Percentiles rank a stretch among this genome's conserved stretches.
phyloP scores from a whole-genome alignment of 108 stramenopile genomes.

The Licmophora abbreviata region DNA sequence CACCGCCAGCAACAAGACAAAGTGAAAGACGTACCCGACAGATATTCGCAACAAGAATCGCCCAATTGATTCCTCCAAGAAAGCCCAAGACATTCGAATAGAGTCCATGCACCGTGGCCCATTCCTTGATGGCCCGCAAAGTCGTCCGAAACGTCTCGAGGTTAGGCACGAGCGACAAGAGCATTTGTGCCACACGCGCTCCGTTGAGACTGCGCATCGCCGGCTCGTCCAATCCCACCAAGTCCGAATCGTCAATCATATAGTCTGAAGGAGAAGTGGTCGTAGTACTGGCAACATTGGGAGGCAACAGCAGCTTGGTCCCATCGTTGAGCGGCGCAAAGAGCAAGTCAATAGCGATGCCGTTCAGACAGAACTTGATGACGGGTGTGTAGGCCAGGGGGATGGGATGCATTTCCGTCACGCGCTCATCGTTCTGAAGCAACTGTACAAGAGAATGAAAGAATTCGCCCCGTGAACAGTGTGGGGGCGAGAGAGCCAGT shows the following conservation, averaged over 20 bases:
- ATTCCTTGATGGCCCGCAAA: conserved; percentile 80
- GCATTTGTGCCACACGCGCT: conserved; percentile 85
- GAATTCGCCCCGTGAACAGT: conserved; percentile 45
- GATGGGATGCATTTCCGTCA: conserved; percentile 51
- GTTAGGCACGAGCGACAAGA: conserved; percentile 50
- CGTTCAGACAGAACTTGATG: conserved; percentile 58
- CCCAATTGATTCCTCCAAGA: conserved; percentile 94
- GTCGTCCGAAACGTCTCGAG: conserved; percentile 54
- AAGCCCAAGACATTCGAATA: conserved; percentile 95
- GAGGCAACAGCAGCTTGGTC: conserved; percentile 18
- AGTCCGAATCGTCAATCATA: conserved; percentile 27
- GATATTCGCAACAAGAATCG: conserved; percentile 85
- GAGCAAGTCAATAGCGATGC: conserved; percentile 61
- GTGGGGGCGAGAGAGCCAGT: conserved; percentile 42
- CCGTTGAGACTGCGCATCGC: conserved; percentile 87
- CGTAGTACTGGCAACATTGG: too few relatives aligned
- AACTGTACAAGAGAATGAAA: conserved; percentile 43
- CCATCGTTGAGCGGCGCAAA: conserved; percentile 38
- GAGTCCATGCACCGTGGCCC: conserved; percentile 85
- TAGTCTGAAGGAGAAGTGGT: conserved; percentile 31
- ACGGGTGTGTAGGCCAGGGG: conserved; percentile 67
- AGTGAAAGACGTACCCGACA: too few relatives aligned
- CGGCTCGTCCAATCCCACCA: conserved; percentile 63
- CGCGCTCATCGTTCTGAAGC: conserved; percentile 22
- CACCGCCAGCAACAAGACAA: too few relatives aligned